These are phyloP conservation scores for Microdochium bolleyi DNA, from an alignment of 2,329 filamentous ascomycete genomes.

Conservation along the genomic window DNA sequence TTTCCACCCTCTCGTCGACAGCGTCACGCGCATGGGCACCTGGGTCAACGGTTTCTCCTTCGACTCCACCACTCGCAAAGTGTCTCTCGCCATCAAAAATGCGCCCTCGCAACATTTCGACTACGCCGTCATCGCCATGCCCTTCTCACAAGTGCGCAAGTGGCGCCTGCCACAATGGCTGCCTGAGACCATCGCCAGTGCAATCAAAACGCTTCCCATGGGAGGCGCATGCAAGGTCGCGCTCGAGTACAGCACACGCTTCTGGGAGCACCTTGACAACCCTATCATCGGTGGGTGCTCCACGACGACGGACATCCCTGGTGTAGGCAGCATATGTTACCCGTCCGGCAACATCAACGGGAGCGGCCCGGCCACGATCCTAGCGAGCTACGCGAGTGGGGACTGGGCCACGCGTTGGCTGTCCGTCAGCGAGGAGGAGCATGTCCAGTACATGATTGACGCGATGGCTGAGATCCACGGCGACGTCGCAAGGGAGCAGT, in stretches of 20 bases:
- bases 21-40: conserved; percentile 46
- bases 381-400: conserved; percentile 49
- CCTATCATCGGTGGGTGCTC: conserved; percentile 59
- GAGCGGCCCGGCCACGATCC: conserved; percentile 51
- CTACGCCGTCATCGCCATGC: conserved; percentile 57
- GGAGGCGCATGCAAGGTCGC: conserved; percentile 47
- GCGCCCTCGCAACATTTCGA: conserved; percentile 45
- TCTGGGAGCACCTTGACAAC: conserved; percentile 42
- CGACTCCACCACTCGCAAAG: conserved; percentile 37
- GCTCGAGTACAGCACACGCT: conserved; percentile 59
- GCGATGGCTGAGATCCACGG: conserved; percentile 64
- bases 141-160: conserved; percentile 55
- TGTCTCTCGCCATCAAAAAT: conserved; percentile 50
- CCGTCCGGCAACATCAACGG: conserved; percentile 59
- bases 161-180: conserved; percentile 46
- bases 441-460: conserved; percentile 54
- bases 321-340: conserved; percentile 57
- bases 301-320: conserved; percentile 46
- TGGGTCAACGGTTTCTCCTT: conserved; percentile 50
- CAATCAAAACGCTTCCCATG: conserved; percentile 39
- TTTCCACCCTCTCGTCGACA: conserved; percentile 53
- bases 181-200: conserved; percentile 32
- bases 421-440: conserved; percentile 46
- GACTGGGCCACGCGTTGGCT: conserved; percentile 29
- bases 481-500: conserved; percentile 48